Evolutionary conservation across 768 basidiomycete species (phyloP).

Genomic region (Clathrus columnatus): DNA sequence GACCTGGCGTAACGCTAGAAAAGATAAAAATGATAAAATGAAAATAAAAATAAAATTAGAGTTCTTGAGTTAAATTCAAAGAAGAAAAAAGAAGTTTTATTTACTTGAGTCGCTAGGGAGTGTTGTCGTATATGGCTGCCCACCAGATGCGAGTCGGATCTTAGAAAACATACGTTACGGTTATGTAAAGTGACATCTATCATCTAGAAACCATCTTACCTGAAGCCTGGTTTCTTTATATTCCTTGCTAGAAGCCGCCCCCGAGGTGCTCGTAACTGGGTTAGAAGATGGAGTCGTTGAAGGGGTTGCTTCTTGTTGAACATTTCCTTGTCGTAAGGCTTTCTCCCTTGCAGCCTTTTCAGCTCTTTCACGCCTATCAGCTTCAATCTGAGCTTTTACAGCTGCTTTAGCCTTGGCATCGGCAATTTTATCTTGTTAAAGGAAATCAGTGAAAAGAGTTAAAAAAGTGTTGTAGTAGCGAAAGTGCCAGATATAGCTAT

Average conservation of each 20-base stretch:
- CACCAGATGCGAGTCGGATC: constrained; percentile 77
- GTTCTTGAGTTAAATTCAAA: neutral
- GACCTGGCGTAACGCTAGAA: constrained; percentile 68
- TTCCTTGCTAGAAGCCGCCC: constrained; percentile 52
- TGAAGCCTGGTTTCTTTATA: constrained; percentile 81
- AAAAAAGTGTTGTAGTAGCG: neutral
- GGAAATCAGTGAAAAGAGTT: neutral
- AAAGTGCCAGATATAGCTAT: neutral
- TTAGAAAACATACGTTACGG: constrained; percentile 22
- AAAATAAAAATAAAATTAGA: neutral
- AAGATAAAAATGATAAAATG: neutral
- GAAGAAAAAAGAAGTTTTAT: constrained; percentile 20
- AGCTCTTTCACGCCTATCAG: constrained; percentile 82
- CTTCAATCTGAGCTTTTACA: constrained; percentile 90
- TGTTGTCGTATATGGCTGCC: constrained; percentile 72
- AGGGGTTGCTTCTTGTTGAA: constrained; percentile 16
- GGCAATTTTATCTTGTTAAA: constrained; percentile 68
- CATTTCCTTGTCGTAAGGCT: constrained; percentile 73
- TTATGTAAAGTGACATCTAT: neutral
- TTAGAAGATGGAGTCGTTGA: constrained; percentile 25
- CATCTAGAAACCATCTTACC: constrained; percentile 16
- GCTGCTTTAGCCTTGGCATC: constrained; percentile 81
- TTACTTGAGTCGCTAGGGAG: constrained; percentile 70
- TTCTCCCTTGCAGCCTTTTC: constrained; percentile 88
- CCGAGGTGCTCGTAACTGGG: constrained; percentile 27